Conservation (phyloP, 768 basidiomycete genomes). For the Tephrocybe sp. region DNA sequence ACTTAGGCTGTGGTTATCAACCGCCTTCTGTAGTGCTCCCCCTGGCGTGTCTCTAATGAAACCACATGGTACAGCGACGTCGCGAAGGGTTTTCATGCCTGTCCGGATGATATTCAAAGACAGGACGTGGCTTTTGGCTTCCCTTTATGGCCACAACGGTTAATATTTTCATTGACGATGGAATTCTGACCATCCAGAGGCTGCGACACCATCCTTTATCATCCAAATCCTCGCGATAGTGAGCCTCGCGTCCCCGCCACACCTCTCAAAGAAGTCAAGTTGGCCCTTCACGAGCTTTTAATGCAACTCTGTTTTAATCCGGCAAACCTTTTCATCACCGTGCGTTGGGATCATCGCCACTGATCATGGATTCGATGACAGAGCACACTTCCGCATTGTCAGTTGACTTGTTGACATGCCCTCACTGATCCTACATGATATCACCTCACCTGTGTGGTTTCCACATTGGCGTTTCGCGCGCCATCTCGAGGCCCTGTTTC, state of each 20-base stretch:
- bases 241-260: not conserved
- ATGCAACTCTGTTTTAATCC: not conserved
- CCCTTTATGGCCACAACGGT: slow-evolving; percentile 3
- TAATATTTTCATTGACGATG: slow-evolving; percentile 6
- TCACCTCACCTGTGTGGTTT: no score
- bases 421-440: no score
- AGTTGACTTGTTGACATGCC: no score
- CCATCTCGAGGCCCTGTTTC: no score
- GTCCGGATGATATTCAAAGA: not conserved
- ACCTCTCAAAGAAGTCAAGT: not conserved
- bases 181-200: slow-evolving; percentile 1
- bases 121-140: slow-evolving; percentile 1
- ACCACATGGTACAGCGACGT: slow-evolving; percentile 10
- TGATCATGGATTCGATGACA: no score
- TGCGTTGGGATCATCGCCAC: no score
- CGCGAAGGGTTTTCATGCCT: slow-evolving; percentile 3
- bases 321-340: not conserved
- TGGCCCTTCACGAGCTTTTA: not conserved
- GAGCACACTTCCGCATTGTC: no score
- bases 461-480: no score
- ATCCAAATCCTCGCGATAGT: not conserved
- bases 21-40: not conserved
- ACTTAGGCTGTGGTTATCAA: not conserved
- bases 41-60: not conserved
- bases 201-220: slow-evolving; percentile 10